A percentile compares a stretch with the other conserved stretches of the same genome.
Evolutionary conservation across 805 yeast genomes (phyloP).

Genomic region (Wickerhamiella musiphila): DNA sequence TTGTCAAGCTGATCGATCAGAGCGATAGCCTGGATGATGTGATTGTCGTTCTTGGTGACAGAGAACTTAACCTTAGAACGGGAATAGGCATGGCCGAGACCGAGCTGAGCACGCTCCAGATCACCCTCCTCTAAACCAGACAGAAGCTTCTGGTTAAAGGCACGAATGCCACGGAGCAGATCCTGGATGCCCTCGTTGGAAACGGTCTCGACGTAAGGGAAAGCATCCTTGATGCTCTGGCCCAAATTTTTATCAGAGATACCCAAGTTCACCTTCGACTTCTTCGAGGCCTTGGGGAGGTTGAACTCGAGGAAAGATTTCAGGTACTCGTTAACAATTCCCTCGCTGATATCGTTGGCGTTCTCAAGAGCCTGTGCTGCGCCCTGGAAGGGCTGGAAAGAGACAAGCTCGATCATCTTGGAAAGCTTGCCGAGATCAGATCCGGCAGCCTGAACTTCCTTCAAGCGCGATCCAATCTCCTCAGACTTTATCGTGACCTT

Average conservation of each 20-base stretch:
- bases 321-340: conserved; percentile 83
- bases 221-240: conserved; percentile 82
- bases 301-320: conserved; percentile 79
- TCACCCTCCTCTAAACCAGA: conserved; percentile 90
- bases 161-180: conserved; percentile 84
- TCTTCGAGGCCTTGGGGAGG: conserved; percentile 60
- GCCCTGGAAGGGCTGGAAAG: conserved; percentile 97
- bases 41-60: conserved; percentile 97
- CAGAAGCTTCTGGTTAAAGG: conserved; percentile 72
- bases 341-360: conserved; percentile 95
- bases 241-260: conserved; percentile 91
- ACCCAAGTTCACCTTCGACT: conserved; percentile 60
- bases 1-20: conserved; percentile 93
- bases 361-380: conserved; percentile 98
- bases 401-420: conserved; percentile 79
- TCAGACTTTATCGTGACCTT: conserved; percentile 89
- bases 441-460: conserved; percentile 85
- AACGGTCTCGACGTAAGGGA: conserved; percentile 79
- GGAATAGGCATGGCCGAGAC: conserved; percentile 97
- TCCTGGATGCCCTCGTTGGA: conserved; percentile 90
- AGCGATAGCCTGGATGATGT: conserved; percentile 97
- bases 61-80: conserved; percentile 98
- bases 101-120: conserved; percentile 93
- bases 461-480: conserved; percentile 75
- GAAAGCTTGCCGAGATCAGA: conserved; percentile 75